These are phyloP conservation scores for Boletus coccyginus DNA, from an alignment of 768 basidiomycete genomes.

Conservation along the genomic window DNA sequence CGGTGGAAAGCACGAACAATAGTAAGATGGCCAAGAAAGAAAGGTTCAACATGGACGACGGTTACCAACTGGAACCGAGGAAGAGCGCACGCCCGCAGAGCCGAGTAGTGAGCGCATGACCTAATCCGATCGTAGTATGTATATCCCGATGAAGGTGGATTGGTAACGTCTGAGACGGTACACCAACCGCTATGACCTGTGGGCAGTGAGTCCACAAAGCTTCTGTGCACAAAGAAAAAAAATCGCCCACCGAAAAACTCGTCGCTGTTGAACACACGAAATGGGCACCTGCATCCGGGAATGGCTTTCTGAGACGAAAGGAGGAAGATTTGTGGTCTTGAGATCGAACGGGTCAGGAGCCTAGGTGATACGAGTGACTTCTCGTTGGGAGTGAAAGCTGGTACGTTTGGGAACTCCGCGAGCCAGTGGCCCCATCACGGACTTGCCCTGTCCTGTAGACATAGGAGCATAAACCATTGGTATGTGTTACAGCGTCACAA, in stretches of 20 bases:
- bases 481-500: too few species aligned
- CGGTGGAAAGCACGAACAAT: conserved; percentile 42
- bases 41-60: conserved; percentile 48
- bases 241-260: conserved; percentile 16
- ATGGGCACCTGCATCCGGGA: conserved; percentile 43
- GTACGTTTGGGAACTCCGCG: too few species aligned
- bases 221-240: background rate
- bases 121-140: background rate
- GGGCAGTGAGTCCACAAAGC: too few species aligned
- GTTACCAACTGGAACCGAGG: conserved; percentile 52
- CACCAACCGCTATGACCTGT: conserved; percentile 16
- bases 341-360: too few species aligned
- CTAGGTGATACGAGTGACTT: too few species aligned
- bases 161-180: conserved; percentile 26
- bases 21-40: conserved; percentile 17
- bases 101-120: background rate
- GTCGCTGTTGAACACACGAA: conserved; percentile 37
- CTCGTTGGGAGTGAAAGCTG: too few species aligned
- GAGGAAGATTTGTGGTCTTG: too few species aligned
- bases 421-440: too few species aligned
- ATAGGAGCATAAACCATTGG: too few species aligned
- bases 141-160: conserved; percentile 51
- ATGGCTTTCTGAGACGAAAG: too few species aligned
- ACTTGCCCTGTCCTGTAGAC: too few species aligned
- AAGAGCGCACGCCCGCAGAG: conserved; percentile 40